These are phyloP conservation scores for Grigorovia humatica DNA, from an alignment of 805 yeast species.

Conservation along the genomic window DNA sequence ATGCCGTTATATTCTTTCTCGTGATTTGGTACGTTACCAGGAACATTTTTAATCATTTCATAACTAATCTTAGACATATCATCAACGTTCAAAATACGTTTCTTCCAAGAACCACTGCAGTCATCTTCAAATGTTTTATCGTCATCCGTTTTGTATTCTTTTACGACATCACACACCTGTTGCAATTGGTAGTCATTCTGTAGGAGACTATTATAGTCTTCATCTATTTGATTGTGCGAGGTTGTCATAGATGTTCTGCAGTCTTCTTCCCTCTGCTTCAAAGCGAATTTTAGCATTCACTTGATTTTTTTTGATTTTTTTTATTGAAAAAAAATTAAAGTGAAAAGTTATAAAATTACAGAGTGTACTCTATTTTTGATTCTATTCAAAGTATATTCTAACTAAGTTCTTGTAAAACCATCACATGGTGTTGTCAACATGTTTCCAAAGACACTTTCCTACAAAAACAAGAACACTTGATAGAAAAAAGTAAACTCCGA, in stretches of 20 bases:
- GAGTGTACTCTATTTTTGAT: too few species aligned
- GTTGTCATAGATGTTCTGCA: background rate
- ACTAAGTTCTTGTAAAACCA: too few species aligned
- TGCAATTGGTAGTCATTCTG: conserved; percentile 9
- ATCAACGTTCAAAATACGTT: conserved; percentile 26
- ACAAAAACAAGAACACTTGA: background rate
- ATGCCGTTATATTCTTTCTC: conserved; percentile 10
- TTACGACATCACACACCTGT: conserved; percentile 7
- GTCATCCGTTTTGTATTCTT: conserved; percentile 8
- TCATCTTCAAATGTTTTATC: conserved; percentile 3
- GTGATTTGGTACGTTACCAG: conserved; percentile 18
- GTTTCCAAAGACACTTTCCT: background rate
- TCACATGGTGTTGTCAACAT: too few species aligned
- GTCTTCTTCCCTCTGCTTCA: background rate
- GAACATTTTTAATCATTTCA: conserved; percentile 26
- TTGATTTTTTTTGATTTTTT: too few species aligned
- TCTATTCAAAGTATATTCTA: too few species aligned
- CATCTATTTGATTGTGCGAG: background rate
- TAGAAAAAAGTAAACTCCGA: background rate
- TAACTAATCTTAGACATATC: conserved; percentile 27
- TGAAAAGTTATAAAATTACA: too few species aligned
- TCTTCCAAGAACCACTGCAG: conserved; percentile 8
- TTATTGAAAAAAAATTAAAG: too few species aligned
- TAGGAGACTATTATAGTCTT: conserved; percentile 4
- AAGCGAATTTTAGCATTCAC: background rate